Evolutionary conservation across 495 filamentous ascomycete species (phyloP), one percentile per base, ranked within the genome.

Genomic region (Halenospora varia): DNA sequence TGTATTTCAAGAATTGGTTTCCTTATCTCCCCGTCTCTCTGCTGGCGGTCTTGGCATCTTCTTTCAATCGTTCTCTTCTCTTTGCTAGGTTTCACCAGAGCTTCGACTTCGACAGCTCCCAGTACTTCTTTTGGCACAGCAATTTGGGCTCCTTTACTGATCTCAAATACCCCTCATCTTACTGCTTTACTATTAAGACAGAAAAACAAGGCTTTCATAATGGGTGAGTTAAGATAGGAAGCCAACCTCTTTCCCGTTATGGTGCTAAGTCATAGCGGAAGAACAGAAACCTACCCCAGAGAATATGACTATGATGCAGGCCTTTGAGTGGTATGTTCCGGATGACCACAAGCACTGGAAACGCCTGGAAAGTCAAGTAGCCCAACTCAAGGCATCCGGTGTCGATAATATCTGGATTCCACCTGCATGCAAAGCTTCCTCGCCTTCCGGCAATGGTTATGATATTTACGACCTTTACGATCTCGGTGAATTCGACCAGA

Each of bases 391-490:
- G 55, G 70, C 73, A 2, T 78, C 83, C 60, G 88, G 87, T 1
- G 72, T 89, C 50, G 79, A 84, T 65, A 81, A 78, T 62, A 75
- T 90, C 25, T 89, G 88, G 85, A 75, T 90, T 8, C 86, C 88
- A 3, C 88, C 88, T 0, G 88, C 78, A 54, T 90, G 88, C 71
- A 92, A 90, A 68, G 85, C 79, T 1, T 79, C 80, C 62, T 82
- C 75, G 40, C 77, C 78, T 1, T 61, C 77, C 3, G 82, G 84
- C 10, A 88, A 87, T 62, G 88, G 87, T n/a, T 90, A 89, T 65
- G 87, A 90, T 67, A 79, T 88, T 62, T 90, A 90, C 56, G 86
- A 90, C 62, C 69, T 91, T 2, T 91, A 87, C 61, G 88, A 91
- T 53, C 68, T 90, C 20, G 87, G 88, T 29, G 88, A 91, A 62